These are phyloP conservation scores for Nitzschia sp. DNA, from an alignment of 108 stramenopile genomes.

Conservation along the genomic window DNA sequence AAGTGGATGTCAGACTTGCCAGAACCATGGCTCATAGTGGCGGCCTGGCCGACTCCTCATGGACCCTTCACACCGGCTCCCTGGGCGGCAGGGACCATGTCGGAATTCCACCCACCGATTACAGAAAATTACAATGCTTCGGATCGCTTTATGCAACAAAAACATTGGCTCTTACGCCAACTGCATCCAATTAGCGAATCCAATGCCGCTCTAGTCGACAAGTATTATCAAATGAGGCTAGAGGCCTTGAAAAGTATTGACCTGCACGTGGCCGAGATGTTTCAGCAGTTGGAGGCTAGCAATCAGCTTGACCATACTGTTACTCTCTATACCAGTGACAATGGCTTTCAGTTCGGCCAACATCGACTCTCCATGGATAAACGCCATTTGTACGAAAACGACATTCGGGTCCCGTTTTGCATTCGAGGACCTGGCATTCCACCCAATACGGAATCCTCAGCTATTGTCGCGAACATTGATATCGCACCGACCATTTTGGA, in stretches of 20 bases:
- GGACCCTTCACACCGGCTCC: constrained; percentile 43
- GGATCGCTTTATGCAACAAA: constrained; percentile 9
- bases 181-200: constrained; percentile 7
- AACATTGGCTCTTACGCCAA: constrained; percentile 31
- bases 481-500: constrained; percentile 42
- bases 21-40: constrained; percentile 32
- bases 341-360: constrained; percentile 45
- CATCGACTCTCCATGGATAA: constrained; percentile 31
- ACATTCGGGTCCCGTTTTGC: constrained; percentile 41
- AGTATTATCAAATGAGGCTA: constrained; percentile 20
- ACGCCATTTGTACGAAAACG: constrained; percentile 44
- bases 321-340: constrained; percentile 38
- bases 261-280: constrained; percentile 18
- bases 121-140: constrained; percentile 28
- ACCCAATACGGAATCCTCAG: background rate
- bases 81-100: constrained; percentile 15
- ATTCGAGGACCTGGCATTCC: constrained; percentile 30
- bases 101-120: background rate
- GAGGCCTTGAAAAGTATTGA: constrained; percentile 32
- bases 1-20: constrained; percentile 12
- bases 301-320: constrained; percentile 19
- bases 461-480: constrained; percentile 34
- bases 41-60: constrained; percentile 38
- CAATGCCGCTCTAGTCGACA: constrained; percentile 4
- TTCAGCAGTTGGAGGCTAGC: constrained; percentile 3